Evolutionary conservation across 345 rosid genomes (phyloP).

Genomic region (Schrenkiella parvula): DNA sequence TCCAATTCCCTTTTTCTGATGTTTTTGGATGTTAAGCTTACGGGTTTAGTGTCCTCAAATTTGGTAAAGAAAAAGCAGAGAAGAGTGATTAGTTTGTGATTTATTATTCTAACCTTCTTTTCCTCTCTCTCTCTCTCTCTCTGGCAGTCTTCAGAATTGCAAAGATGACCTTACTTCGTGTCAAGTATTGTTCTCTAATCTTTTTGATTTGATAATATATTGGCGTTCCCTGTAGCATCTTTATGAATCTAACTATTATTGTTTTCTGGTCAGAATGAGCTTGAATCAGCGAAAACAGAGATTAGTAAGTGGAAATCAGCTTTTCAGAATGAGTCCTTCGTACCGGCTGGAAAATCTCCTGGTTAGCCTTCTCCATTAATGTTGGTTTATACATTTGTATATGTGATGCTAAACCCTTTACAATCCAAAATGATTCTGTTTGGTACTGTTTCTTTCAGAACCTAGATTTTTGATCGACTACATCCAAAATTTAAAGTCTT

Average conservation of each 20-base stretch:
- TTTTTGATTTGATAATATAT: neutral
- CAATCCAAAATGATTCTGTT: neutral
- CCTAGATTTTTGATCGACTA: slow-evolving; percentile 65
- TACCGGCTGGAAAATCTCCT: slow-evolving; percentile 62
- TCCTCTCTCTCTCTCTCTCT: neutral
- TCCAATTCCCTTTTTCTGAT: neutral
- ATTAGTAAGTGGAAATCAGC: slow-evolving; percentile 82
- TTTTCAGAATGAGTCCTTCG: slow-evolving; percentile 68
- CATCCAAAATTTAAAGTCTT: slow-evolving; percentile 76
- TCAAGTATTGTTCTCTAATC: slow-evolving; percentile 52
- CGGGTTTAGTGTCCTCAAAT: neutral
- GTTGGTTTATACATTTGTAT: slow-evolving; percentile 6
- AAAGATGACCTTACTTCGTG: slow-evolving; percentile 65
- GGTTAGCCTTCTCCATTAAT: slow-evolving; percentile 48
- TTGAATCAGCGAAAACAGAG: slow-evolving; percentile 73
- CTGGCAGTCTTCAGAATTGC: slow-evolving; percentile 75
- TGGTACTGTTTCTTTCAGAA: slow-evolving; percentile 45
- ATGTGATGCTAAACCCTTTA: neutral
- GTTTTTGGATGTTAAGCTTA: neutral
- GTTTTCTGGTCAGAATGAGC: slow-evolving; percentile 45
- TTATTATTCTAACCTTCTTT: slow-evolving; percentile 1
- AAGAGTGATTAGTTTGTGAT: neutral
- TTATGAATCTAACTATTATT: neutral
- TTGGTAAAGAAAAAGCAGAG: neutral
- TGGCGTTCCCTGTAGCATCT: neutral